phyloP scores from a whole-genome alignment of 2,329 filamentous ascomycete species.

The Colletotrichum gigasporum region DNA sequence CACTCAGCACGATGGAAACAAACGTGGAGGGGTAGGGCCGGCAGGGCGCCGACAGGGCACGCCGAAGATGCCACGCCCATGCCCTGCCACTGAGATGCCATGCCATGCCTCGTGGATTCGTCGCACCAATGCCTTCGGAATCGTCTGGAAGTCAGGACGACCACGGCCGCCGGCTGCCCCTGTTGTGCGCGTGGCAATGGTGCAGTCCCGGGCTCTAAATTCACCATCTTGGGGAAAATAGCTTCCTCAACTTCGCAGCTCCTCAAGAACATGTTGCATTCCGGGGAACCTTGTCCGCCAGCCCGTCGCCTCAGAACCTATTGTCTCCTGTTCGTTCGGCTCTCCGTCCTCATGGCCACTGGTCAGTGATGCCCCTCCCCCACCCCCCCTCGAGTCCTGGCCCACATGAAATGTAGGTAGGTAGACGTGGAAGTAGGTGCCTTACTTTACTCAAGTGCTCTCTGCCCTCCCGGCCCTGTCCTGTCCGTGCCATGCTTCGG shows the following conservation, averaged over 20 bases:
- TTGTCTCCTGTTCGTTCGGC: not conserved
- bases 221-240: conserved; percentile 2
- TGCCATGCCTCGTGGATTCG: conserved; percentile 13
- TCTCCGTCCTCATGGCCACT: not conserved
- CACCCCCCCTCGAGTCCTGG: not conserved
- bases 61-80: conserved; percentile 4
- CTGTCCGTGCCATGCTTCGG: conserved; percentile 3
- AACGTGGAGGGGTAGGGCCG: conserved; percentile 14
- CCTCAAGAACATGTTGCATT: conserved; percentile 4
- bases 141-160: conserved; percentile 16
- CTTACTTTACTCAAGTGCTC: too few relatives aligned
- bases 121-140: conserved; percentile 18
- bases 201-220: conserved; percentile 11
- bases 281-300: conserved; percentile 17
- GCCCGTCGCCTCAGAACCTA: not conserved
- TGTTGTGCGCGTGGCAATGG: conserved; percentile 17
- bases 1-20: not conserved
- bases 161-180: conserved; percentile 1
- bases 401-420: too few relatives aligned
- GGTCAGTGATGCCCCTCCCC: not conserved
- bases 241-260: conserved; percentile 9
- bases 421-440: too few relatives aligned
- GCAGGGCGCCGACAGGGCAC: conserved; percentile 29
- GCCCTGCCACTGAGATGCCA: not conserved
- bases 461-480: not conserved